Percentiles rank a stretch among this genome's conserved stretches.
Evolutionary conservation across 2,329 filamentous ascomycete species (phyloP).

Genomic region (Phoma sp.): DNA sequence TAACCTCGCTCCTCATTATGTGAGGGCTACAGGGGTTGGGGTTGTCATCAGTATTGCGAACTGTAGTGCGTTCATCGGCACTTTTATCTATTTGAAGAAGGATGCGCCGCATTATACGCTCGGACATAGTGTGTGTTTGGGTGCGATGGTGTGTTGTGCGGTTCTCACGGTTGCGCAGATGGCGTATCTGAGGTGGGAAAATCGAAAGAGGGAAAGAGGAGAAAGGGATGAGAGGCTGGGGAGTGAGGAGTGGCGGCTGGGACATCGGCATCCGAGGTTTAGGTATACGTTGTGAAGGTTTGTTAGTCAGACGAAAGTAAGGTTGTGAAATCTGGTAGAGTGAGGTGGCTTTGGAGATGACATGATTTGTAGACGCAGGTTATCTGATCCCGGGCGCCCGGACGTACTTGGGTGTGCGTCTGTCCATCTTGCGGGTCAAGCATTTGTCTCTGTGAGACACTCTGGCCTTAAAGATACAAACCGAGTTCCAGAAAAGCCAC

Average conservation of each 20-base stretch:
- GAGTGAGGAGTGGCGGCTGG: conserved; percentile 31
- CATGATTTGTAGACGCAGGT: too few relatives aligned
- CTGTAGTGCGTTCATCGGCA: conserved; percentile 57
- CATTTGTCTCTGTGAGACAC: too few relatives aligned
- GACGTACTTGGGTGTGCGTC: too few relatives aligned
- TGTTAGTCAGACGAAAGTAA: too few relatives aligned
- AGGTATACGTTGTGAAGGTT: conserved; percentile 30
- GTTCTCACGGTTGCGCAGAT: conserved; percentile 29
- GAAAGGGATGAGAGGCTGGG: conserved; percentile 31
- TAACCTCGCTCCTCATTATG: conserved; percentile 61
- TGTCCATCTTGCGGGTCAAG: too few relatives aligned
- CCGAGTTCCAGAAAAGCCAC: too few relatives aligned
- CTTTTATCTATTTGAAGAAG: conserved; percentile 56
- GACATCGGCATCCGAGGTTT: conserved; percentile 40
- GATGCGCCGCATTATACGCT: conserved; percentile 46
- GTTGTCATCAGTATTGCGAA: conserved; percentile 57
- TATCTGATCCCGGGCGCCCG: too few relatives aligned
- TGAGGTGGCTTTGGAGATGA: too few relatives aligned
- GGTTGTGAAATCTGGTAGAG: too few relatives aligned
- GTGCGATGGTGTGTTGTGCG: conserved; percentile 31
- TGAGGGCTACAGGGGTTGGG: conserved; percentile 59
- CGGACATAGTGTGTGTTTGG: conserved; percentile 36
- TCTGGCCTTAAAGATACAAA: too few relatives aligned
- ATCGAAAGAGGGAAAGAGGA: conserved; percentile 33
- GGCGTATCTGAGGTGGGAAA: conserved; percentile 36